A percentile compares a stretch with the other conserved stretches of the same genome.
Evolutionary conservation across 2,329 filamentous ascomycete genomes (phyloP).

Genomic region (Colletotrichum plurivorum): DNA sequence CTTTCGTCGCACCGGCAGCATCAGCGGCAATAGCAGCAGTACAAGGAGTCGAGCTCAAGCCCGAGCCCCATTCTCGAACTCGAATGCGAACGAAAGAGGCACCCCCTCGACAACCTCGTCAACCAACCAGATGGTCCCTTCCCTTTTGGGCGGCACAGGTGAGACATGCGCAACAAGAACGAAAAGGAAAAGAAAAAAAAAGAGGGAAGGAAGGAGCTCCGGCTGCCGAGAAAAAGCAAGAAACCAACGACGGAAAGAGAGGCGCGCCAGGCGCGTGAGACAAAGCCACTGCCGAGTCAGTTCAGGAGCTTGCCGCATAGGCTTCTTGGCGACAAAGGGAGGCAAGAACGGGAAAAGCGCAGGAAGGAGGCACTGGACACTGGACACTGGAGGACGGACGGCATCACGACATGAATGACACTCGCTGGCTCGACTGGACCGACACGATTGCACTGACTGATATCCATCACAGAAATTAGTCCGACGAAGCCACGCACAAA

Average conservation of each 20-base stretch:
- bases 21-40: not conserved
- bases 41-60: not conserved
- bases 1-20: not conserved
- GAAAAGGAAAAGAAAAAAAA: constrained; percentile 25
- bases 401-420: constrained; percentile 4
- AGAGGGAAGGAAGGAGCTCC: constrained; percentile 17
- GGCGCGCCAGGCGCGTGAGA: constrained; percentile 37
- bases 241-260: constrained; percentile 32
- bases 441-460: not conserved
- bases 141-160: constrained; percentile 26
- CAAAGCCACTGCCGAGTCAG: constrained; percentile 35
- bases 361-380: constrained; percentile 1
- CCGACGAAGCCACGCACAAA: not conserved
- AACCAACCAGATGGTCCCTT: constrained; percentile 30
- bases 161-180: constrained; percentile 30
- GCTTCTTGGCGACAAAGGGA: constrained; percentile 5
- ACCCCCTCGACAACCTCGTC: constrained; percentile 6
- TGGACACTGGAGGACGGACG: not conserved
- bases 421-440: too few relatives aligned
- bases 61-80: constrained; percentile 30
- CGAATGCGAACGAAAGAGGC: constrained; percentile 37
- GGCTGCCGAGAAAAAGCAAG: constrained; percentile 37
- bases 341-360: not conserved
- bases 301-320: constrained; percentile 26
- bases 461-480: constrained; percentile 7